Evolutionary conservation across 768 basidiomycete species (phyloP).

Genomic region (Harrya chromipes): DNA sequence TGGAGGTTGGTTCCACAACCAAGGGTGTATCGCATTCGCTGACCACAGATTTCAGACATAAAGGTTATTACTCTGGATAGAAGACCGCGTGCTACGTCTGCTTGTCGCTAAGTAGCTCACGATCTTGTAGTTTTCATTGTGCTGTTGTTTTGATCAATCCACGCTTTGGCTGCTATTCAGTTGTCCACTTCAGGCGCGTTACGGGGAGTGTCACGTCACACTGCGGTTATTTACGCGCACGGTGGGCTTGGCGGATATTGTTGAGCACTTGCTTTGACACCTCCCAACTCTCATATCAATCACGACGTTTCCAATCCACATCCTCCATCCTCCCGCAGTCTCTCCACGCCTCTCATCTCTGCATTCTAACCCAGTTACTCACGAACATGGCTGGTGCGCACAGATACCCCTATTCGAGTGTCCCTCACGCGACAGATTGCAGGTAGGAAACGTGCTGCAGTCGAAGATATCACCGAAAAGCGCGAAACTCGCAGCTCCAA

Average conservation of each 20-base stretch:
- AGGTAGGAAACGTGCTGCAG: slow-evolving; percentile 48
- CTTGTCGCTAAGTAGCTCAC: slow-evolving; percentile 26
- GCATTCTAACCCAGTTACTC: background rate
- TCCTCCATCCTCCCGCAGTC: background rate
- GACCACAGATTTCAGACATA: slow-evolving; percentile 7
- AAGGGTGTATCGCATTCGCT: background rate
- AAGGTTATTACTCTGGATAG: slow-evolving; percentile 12
- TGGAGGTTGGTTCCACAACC: slow-evolving; percentile 17
- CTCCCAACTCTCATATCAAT: slow-evolving; percentile 10
- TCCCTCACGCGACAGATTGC: background rate
- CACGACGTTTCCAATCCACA: background rate
- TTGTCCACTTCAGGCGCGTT: slow-evolving; percentile 7
- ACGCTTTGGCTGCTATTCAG: slow-evolving; percentile 1
- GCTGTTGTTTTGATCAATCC: slow-evolving; percentile 27
- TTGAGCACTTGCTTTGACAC: slow-evolving; percentile 24
- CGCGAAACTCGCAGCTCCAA: slow-evolving; percentile 48
- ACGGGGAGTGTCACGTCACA: slow-evolving; percentile 35
- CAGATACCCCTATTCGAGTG: slow-evolving; percentile 11
- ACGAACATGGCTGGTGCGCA: slow-evolving; percentile 31
- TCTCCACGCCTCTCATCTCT: background rate
- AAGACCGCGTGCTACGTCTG: slow-evolving; percentile 7
- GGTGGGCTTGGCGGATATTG: slow-evolving; percentile 25
- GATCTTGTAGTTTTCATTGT: slow-evolving; percentile 27
- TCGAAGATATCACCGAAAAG: slow-evolving; percentile 31
- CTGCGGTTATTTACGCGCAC: slow-evolving; percentile 2